phyloP scores from a whole-genome alignment of 441 rosid genomes.

The California macrophylla region DNA sequence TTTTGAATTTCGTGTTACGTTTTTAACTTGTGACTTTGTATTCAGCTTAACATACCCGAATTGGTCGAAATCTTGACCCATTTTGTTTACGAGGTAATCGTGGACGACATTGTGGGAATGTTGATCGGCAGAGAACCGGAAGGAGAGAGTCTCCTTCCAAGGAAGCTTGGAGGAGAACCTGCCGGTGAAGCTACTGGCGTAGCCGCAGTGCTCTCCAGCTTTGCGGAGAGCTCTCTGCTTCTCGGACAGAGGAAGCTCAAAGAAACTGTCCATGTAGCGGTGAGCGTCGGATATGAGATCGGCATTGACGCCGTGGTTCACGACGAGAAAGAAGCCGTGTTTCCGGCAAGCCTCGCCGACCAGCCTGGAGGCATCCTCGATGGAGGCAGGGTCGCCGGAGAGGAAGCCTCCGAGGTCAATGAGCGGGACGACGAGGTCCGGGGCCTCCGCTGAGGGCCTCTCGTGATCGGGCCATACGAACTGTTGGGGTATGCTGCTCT shows the following conservation, averaged over 20 bases:
- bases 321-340: constrained; percentile 84
- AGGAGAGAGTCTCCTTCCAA: constrained; percentile 94
- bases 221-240: constrained; percentile 69
- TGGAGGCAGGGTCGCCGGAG: constrained; percentile 41
- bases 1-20: too few species aligned
- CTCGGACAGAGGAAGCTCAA: constrained; percentile 55
- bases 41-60: constrained; percentile 43
- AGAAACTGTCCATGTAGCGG: constrained; percentile 48
- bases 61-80: constrained; percentile 58
- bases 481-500: constrained; percentile 50
- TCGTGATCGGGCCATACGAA: constrained; percentile 90
- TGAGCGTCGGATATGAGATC: constrained; percentile 58
- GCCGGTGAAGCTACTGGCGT: constrained; percentile 94
- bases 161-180: constrained; percentile 86
- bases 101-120: constrained; percentile 33
- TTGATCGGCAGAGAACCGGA: constrained; percentile 43
- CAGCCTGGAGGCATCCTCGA: constrained; percentile 43
- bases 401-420: constrained; percentile 57
- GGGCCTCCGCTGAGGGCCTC: constrained; percentile 42
- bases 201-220: constrained; percentile 74
- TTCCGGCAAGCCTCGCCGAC: constrained; percentile 66
- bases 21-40: too few species aligned
- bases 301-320: constrained; percentile 66
- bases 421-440: constrained; percentile 60
- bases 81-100: constrained; percentile 41